These are phyloP conservation scores for Groenewaldozyma auringiensis DNA, from an alignment of 1,139 yeast genomes.

Conservation along the genomic window DNA sequence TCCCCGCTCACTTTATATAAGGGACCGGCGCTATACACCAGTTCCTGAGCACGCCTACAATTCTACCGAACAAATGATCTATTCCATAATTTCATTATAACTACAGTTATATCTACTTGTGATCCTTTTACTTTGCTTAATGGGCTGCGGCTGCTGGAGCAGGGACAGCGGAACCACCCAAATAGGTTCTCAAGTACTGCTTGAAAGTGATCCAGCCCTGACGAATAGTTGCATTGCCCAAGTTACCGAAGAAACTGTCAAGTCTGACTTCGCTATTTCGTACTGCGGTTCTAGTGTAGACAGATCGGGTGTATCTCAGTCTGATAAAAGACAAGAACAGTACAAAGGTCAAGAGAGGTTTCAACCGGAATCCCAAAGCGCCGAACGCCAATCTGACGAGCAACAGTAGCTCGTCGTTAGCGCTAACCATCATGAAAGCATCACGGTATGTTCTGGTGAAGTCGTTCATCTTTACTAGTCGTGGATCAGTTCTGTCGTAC, in stretches of 20 bases:
- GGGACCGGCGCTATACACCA: too few relatives aligned
- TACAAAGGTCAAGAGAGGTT: slow-evolving; percentile 54
- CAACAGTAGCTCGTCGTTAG: slow-evolving; percentile 58
- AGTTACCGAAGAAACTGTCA: slow-evolving; percentile 55
- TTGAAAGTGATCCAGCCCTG: slow-evolving; percentile 56
- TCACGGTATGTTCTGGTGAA: slow-evolving; percentile 62
- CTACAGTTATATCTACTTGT: background rate
- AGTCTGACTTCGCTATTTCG: slow-evolving; percentile 63
- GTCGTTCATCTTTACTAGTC: slow-evolving; percentile 39
- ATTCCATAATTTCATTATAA: background rate
- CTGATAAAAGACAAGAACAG: slow-evolving; percentile 63
- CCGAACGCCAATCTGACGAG: slow-evolving; percentile 44
- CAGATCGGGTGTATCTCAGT: slow-evolving; percentile 68
- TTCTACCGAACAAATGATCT: too few relatives aligned
- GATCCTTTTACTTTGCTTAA: background rate
- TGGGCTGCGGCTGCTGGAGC: slow-evolving; percentile 5
- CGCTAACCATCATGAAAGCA: slow-evolving; percentile 62
- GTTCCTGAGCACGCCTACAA: too few relatives aligned
- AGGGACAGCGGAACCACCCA: slow-evolving; percentile 13
- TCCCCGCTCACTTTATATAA: too few relatives aligned
- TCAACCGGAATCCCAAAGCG: slow-evolving; percentile 50
- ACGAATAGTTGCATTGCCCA: slow-evolving; percentile 53
- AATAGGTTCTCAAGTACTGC: slow-evolving; percentile 36
- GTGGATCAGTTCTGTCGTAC: slow-evolving; percentile 36
- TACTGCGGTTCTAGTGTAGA: slow-evolving; percentile 63